Evolutionary conservation across 768 basidiomycete species (phyloP).

Genomic region (Kondoa subrosea): DNA sequence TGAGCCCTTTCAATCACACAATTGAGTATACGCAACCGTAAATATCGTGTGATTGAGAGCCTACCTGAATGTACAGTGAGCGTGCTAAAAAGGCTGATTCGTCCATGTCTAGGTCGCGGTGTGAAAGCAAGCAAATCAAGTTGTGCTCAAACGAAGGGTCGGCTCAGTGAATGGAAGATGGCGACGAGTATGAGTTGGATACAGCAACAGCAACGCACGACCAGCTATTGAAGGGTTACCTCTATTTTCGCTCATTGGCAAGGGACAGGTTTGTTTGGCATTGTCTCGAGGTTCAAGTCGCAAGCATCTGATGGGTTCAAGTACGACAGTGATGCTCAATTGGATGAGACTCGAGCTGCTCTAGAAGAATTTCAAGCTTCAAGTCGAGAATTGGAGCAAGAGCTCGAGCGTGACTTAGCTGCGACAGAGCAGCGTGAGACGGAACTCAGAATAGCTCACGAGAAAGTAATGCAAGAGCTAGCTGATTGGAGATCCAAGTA

Average conservation of each 20-base stretch:
- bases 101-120: no score
- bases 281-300: no score
- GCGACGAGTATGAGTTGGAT: background rate
- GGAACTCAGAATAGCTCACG: slow-evolving; percentile 30
- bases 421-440: slow-evolving; percentile 69
- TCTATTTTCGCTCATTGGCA: background rate
- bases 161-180: background rate
- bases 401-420: slow-evolving; percentile 77
- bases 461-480: slow-evolving; percentile 55
- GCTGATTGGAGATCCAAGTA: slow-evolving; percentile 57
- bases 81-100: background rate
- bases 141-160: no score
- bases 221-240: background rate
- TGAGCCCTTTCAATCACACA: slow-evolving; percentile 11
- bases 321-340: slow-evolving; percentile 33
- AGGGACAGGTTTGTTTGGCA: background rate
- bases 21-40: background rate
- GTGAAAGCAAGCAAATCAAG: no score
- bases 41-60: background rate
- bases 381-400: slow-evolving; percentile 81
- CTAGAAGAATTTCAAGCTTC: slow-evolving; percentile 73
- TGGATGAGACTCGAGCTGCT: slow-evolving; percentile 64
- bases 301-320: no score
- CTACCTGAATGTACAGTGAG: background rate
- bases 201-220: background rate